phyloP scores from a whole-genome alignment of 768 basidiomycete genomes.

The Leccinum rimulosum region DNA sequence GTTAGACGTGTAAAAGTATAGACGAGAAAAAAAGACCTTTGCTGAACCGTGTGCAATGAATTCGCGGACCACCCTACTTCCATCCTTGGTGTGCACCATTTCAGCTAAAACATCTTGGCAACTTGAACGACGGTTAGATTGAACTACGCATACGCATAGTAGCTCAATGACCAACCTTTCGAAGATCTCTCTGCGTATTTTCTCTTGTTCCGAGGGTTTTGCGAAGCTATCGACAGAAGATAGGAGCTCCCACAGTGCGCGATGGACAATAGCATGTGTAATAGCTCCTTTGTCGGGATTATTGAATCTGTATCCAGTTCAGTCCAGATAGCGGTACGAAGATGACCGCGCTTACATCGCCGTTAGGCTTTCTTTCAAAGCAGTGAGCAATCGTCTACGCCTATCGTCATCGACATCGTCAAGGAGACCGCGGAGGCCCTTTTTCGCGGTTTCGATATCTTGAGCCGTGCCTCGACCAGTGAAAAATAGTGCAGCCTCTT shows the following conservation, averaged over 20 bases:
- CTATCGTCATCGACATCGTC: slow-evolving; percentile 63
- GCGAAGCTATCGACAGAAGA: slow-evolving; percentile 53
- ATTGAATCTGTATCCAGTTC: slow-evolving; percentile 62
- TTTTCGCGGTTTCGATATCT: slow-evolving; percentile 62
- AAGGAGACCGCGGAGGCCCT: slow-evolving; percentile 66
- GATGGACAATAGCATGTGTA: slow-evolving; percentile 84
- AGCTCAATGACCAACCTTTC: slow-evolving; percentile 54
- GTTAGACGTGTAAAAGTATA: background rate
- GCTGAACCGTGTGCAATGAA: slow-evolving; percentile 81
- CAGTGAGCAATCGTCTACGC: slow-evolving; percentile 59
- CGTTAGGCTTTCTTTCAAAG: slow-evolving; percentile 71
- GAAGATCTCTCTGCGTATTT: slow-evolving; percentile 73
- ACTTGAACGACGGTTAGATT: slow-evolving; percentile 35
- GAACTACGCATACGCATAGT: background rate
- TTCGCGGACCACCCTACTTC: slow-evolving; percentile 81
- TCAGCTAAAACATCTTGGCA: slow-evolving; percentile 86
- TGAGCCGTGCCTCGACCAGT: slow-evolving; percentile 52
- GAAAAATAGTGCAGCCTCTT: slow-evolving; percentile 75
- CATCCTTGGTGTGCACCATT: slow-evolving; percentile 93
- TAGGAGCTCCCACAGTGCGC: slow-evolving; percentile 85
- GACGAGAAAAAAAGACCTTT: slow-evolving; percentile 48
- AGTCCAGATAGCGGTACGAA: background rate
- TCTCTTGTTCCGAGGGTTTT: slow-evolving; percentile 69
- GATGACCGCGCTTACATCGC: slow-evolving; percentile 56
- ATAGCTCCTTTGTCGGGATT: slow-evolving; percentile 89